phyloP scores from a whole-genome alignment of 2,329 filamentous ascomycete genomes.

The Pestalotiopsis fici region DNA sequence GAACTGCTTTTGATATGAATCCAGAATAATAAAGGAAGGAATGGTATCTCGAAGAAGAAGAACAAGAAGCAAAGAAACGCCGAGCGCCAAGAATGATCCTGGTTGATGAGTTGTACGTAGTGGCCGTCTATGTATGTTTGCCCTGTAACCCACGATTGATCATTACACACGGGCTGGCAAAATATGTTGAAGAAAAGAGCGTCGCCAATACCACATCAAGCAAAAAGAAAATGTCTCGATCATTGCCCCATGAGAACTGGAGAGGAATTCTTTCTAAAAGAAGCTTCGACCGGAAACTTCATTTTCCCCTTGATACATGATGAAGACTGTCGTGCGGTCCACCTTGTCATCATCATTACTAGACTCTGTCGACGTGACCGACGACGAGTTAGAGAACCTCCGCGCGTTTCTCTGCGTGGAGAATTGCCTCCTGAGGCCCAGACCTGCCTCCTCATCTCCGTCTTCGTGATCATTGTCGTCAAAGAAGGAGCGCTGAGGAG shows the following conservation, averaged over 20 bases:
- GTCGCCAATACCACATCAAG: neutral
- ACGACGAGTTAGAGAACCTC: conserved; percentile 11
- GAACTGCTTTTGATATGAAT: neutral
- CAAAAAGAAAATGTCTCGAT: neutral
- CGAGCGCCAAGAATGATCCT: neutral
- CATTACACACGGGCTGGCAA: neutral
- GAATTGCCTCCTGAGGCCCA: neutral
- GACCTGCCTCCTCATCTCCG: neutral
- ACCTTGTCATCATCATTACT: neutral
- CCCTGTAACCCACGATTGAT: neutral
- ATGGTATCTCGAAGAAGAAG: neutral
- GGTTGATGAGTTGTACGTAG: neutral
- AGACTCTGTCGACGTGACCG: neutral
- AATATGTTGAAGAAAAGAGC: neutral
- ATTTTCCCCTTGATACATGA: conserved; percentile 20
- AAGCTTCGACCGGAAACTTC: neutral
- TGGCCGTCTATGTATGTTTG: neutral
- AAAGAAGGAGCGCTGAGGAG: neutral
- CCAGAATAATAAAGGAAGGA: neutral
- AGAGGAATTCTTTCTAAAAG: neutral
- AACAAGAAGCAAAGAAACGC: neutral
- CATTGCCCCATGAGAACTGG: neutral
- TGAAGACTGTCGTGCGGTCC: conserved; percentile 19
- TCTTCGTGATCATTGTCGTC: neutral
- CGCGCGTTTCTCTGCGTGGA: conserved; percentile 9